phyloP scores from a whole-genome alignment of 148 eudicot genomes.

The Dysphania ambrosioides region DNA sequence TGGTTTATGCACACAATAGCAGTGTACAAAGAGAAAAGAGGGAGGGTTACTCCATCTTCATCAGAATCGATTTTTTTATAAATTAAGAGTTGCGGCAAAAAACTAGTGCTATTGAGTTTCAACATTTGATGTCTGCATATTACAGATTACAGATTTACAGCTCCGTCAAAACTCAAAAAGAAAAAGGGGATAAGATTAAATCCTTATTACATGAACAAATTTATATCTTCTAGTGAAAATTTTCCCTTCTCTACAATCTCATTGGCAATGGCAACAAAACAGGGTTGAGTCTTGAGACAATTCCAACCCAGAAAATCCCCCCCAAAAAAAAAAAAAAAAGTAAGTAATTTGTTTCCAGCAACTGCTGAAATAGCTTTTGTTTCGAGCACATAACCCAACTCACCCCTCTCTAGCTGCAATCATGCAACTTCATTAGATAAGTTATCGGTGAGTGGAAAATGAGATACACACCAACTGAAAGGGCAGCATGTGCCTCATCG shows the following conservation, averaged over 20 bases:
- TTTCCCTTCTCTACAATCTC: slow-evolving; percentile 13
- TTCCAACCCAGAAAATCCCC: no score
- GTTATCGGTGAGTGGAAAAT: background rate
- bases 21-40: background rate
- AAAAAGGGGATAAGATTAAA: background rate
- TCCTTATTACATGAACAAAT: background rate
- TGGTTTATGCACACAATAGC: background rate
- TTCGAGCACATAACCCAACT: background rate
- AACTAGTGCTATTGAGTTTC: background rate
- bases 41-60: background rate
- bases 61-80: background rate
- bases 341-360: background rate
- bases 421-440: slow-evolving; percentile 7
- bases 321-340: background rate
- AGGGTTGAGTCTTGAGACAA: no score
- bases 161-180: no score
- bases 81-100: no score
- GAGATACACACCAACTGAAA: background rate
- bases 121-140: background rate
- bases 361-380: background rate
- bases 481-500: background rate
- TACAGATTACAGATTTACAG: no score
- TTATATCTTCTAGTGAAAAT: background rate
- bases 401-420: background rate
- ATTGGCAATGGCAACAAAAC: slow-evolving; percentile 2